Evolutionary conservation across 164 flowering plant genomes (phyloP), one percentile per base, ranked within the genome.

Genomic region (Paratinospora sagittata): DNA sequence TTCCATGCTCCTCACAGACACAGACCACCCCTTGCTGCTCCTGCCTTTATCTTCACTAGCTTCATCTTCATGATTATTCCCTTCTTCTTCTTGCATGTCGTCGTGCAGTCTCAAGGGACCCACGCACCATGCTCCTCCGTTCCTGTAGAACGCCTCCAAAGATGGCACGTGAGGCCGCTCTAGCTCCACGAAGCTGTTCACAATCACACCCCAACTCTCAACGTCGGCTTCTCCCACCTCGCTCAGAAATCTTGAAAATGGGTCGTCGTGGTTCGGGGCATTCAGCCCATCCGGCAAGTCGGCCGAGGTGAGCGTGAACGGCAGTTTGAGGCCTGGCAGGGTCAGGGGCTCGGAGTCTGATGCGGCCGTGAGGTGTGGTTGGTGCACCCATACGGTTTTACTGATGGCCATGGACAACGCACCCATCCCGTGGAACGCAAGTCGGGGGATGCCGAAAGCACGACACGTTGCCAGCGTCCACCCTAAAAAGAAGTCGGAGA

Each of bases 391-490:
- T 0, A 70, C n/a, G 17, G 64, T 57, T 8, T 70, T 75, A 16
- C 21, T 0, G 24, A 70, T 68, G 4, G 79, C 78, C 77, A 74
- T 76, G 1, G 87, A 17, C 19, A 79, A 33, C 9, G 72, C 83
- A 2, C 84, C 78, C 85, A 84, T 81, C 7, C 83, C 84, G 41
- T 82, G 84, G 52, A 76, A 84, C 2, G 78, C 79, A 0, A 84
- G 61, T 24, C 85, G 24, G 1, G 85, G 85, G 17, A 84, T 61
- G 1, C 64, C 73, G n/a, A 81, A 75, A 6, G 57, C 37, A 0
- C 63, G 70, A 45, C 83, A 82, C 0, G 66, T 19, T 1, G 39
- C 61, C 0, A 78, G 72, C 0, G 87, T 81, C 80, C 82, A 84
- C 0, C 83, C 79, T 0, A 79, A 47, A 71, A 82, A 81, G 74